Base-by-base conservation (phyloP, 163 green algal species). In the Chlamydomonas reinhardtii region DNA sequence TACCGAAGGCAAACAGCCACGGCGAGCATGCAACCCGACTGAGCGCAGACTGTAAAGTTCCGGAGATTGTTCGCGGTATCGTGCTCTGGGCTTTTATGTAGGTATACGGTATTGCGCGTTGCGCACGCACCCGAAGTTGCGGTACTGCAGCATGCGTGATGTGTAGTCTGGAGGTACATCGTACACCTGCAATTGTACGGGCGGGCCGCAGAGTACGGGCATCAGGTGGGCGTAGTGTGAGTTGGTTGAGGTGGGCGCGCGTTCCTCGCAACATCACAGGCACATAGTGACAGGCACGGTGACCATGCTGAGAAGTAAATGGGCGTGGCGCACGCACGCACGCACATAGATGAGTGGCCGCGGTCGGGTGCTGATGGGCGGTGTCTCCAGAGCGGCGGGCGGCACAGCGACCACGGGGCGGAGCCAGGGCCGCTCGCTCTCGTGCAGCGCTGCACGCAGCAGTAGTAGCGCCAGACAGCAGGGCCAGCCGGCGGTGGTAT, bases 141-240 rank as follows among this genome's bases (percentile, higher is more conserved):
- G 83, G 64, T 89, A 89, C 77, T 89, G 85, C 71, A 89, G 76
- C 61, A 89, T 83, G 22, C 34, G 48, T 17, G 52, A 74, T 71
- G 76, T 84, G 77, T 89, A 89, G n/a, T n/a, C 43, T 1, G 76
- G 62, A 0, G 85, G 76, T 72, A 89, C 69, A 72, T 89, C 85
- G 85, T 89, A 89, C 75, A 89, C 80, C 80, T 86, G 74, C 4
- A 32, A 2, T 15, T 8, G 59, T 15, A 65, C 59, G 3, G 12
- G 59, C 59, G 25, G 59, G n/a, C n/a, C n/a, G n/a, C n/a, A n/a
- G n/a, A n/a, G n/a, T n/a, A n/a, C n/a, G n/a, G n/a, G n/a, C n/a
- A n/a, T n/a, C n/a, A n/a, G n/a, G n/a, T n/a, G n/a, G n/a, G n/a
- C n/a, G n/a, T n/a, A n/a, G n/a, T n/a, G n/a, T n/a, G n/a, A n/a